Evolutionary conservation across 169 alveolate species (phyloP).

Genomic region (Cryptosporidium andersoni): DNA sequence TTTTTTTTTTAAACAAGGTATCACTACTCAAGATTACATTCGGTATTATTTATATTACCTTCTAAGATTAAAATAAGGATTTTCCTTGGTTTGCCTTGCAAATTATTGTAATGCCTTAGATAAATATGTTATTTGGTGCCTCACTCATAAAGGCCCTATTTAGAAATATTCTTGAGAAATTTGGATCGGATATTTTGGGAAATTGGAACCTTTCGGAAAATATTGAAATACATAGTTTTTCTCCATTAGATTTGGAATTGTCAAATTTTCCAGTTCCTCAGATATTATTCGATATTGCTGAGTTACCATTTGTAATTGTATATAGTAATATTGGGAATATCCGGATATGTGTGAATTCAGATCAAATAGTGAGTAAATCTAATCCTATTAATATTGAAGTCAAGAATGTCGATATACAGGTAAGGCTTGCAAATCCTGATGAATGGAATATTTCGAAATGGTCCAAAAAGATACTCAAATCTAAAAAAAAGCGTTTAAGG

Average conservation of each 20-base stretch:
- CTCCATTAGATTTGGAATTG: conserved; percentile 77
- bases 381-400: conserved; percentile 60
- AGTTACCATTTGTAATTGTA: conserved; percentile 81
- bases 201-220: conserved; percentile 59
- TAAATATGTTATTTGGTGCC: conserved; percentile 42
- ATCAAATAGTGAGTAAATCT: conserved; percentile 43
- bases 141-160: conserved; percentile 41
- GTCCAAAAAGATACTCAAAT: conserved; percentile 42
- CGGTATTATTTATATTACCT: background rate
- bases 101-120: background rate
- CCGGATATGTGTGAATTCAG: conserved; percentile 74
- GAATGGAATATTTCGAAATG: conserved; percentile 61
- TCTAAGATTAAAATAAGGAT: background rate
- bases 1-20: background rate
- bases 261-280: conserved; percentile 83
- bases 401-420: conserved; percentile 59
- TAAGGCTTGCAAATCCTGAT: conserved; percentile 53
- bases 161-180: conserved; percentile 42
- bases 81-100: background rate
- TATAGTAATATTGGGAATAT: conserved; percentile 81
- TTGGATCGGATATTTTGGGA: conserved; percentile 57
- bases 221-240: conserved; percentile 51
- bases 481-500: conserved; percentile 19
- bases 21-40: background rate
- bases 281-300: conserved; percentile 79